Evolutionary conservation across 371 early-diverging fungal species (phyloP).

Genomic region (Parasitella parasitica): DNA sequence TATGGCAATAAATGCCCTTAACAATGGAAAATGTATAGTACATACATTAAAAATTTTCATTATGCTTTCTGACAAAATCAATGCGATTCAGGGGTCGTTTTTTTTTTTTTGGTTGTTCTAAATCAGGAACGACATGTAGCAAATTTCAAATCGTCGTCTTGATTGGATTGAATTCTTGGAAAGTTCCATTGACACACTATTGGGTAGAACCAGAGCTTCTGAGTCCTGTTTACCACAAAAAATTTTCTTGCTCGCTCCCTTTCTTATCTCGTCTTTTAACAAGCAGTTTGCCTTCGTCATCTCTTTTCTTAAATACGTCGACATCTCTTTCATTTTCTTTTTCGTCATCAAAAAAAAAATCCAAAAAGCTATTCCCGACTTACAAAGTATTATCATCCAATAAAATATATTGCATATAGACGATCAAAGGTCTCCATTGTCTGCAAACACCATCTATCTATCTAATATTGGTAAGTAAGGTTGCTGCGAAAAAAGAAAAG

Average conservation of each 20-base stretch:
- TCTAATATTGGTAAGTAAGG: not conserved
- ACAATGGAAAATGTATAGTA: not conserved
- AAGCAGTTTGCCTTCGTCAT: slow-evolving; percentile 20
- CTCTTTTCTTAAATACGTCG: slow-evolving; percentile 26
- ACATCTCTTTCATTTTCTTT: slow-evolving; percentile 18
- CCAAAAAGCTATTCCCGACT: slow-evolving; percentile 24
- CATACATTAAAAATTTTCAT: not conserved
- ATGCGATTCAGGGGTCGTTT: not conserved
- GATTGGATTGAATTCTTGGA: not conserved
- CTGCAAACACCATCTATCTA: not conserved
- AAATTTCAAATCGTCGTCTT: too few species aligned
- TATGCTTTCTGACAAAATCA: not conserved
- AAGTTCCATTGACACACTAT: not conserved
- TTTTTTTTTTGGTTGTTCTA: too few species aligned
- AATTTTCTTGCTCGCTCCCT: not conserved
- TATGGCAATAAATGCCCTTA: not conserved
- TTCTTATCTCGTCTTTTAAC: not conserved
- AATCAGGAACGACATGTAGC: not conserved
- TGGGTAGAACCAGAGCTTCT: not conserved
- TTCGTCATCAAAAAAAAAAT: slow-evolving; percentile 34
- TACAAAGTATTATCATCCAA: slow-evolving; percentile 16
- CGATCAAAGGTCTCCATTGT: not conserved
- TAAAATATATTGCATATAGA: slow-evolving; percentile 18
- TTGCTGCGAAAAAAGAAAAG: not conserved
- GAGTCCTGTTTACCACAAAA: not conserved